These are phyloP conservation scores for Arxiozyma heterogenica DNA, from an alignment of 1,139 yeast genomes.

Conservation along the genomic window DNA sequence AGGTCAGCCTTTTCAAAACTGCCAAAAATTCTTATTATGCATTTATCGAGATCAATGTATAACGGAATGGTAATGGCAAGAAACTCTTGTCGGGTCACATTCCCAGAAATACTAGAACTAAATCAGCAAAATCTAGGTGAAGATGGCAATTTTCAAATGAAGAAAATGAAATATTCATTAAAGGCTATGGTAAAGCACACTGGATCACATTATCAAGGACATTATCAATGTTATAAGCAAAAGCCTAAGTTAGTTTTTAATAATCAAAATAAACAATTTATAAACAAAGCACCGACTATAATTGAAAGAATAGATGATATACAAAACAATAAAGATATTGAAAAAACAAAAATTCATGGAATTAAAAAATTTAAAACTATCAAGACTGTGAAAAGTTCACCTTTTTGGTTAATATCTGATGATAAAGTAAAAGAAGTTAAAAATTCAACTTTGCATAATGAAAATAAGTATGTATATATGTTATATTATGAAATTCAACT, in stretches of 20 bases:
- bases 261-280: slow-evolving; percentile 32
- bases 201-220: slow-evolving; percentile 87
- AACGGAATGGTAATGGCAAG: slow-evolving; percentile 63
- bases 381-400: slow-evolving; percentile 46
- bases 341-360: not conserved
- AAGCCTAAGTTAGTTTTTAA: slow-evolving; percentile 57
- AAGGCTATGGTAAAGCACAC: slow-evolving; percentile 73
- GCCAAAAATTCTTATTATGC: slow-evolving; percentile 66
- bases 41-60: slow-evolving; percentile 73
- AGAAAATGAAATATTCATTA: slow-evolving; percentile 42
- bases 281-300: slow-evolving; percentile 12
- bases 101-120: slow-evolving; percentile 49
- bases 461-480: slow-evolving; percentile 71
- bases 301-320: not conserved
- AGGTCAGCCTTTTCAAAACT: slow-evolving; percentile 52
- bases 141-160: slow-evolving; percentile 13
- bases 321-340: not conserved
- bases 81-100: slow-evolving; percentile 65
- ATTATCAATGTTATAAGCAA: slow-evolving; percentile 70
- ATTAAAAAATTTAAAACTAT: slow-evolving; percentile 33
- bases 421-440: slow-evolving; percentile 56
- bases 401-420: slow-evolving; percentile 87
- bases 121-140: slow-evolving; percentile 31
- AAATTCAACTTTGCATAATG: slow-evolving; percentile 52
- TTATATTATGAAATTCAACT: slow-evolving; percentile 52